Base-by-base conservation (phyloP, 768 basidiomycete species). In the Suillus hirtellus region DNA sequence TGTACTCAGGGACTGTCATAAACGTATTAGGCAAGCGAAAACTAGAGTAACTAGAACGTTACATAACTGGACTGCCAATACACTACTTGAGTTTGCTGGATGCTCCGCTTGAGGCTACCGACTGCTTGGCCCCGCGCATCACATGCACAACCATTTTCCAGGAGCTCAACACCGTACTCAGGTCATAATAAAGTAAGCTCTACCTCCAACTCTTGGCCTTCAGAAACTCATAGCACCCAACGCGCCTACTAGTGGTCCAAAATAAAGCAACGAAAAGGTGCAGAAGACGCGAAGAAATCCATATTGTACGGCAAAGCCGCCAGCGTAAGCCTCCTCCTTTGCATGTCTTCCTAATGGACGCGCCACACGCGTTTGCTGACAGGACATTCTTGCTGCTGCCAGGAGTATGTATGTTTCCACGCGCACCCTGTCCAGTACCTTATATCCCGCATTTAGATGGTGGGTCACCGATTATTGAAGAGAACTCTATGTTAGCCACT, bases 261-360 rank as follows among this genome's bases (percentile, higher is more conserved):
- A 81, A 90, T 90, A 70, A 89, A 89, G 70, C 82, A 87, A 61
- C 84, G 80, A 70, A 90, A 90, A 69, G 89, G 86, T 19, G 75
- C 79, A n/a, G 84, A 81, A 66, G 89, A 90, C 70, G 77, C 79
- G 9, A 82, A 84, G 67, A 88, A 84, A 71, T 83, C 87, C 60
- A 76, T 78, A 49, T 53, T 86, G n/a, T 88, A 85, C 55, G 78
- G 83, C 40, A 86, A 78, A 71, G 81, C 83, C 17, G 79, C 78
- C 63, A 79, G 81, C 63, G 89, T 90, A 72, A 44, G 86, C 44
- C 27, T 15, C 3, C 14, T 52, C 53, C 19, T 27, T 42, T 60
- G 3, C 27, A 43, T 60, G 40, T 6, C 50, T 58, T 58, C 37
- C 47, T 63, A 56, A 34, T 43, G 55, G 31, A 37, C 56, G 35